These are phyloP conservation scores for Moricandia moricandioides DNA, from an alignment of 345 rosid species.

Conservation along the genomic window DNA sequence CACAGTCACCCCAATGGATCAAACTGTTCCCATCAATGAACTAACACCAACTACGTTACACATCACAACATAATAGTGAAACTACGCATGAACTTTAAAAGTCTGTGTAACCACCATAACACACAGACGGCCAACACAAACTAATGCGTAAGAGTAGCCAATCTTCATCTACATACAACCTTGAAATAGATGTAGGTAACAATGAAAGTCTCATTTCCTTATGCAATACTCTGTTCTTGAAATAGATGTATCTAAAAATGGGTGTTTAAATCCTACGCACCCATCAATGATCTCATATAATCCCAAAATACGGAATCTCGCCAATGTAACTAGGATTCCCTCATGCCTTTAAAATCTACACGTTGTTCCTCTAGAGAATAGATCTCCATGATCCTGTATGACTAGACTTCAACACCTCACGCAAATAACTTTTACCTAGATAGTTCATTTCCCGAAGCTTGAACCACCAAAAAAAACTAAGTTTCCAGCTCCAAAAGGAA, in stretches of 20 bases:
- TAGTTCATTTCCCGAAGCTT: background rate
- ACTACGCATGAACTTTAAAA: background rate
- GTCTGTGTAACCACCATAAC: slow-evolving; percentile 9
- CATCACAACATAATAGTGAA: slow-evolving; percentile 5
- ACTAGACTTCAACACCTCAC: background rate
- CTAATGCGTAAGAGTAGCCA: slow-evolving; percentile 3
- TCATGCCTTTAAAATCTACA: background rate
- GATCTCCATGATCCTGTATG: background rate
- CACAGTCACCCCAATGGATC: background rate
- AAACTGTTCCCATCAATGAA: slow-evolving; percentile 2
- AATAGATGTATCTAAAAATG: background rate
- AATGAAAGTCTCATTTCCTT: background rate
- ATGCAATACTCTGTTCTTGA: background rate
- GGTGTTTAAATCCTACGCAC: background rate
- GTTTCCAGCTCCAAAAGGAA: too few species aligned
- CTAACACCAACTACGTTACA: slow-evolving; percentile 3
- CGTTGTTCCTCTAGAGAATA: slow-evolving; percentile 2
- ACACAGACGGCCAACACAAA: background rate
- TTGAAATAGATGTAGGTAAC: background rate
- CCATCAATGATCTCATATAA: background rate
- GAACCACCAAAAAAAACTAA: background rate
- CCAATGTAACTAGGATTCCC: background rate
- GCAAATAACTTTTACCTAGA: background rate
- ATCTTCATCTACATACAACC: background rate
- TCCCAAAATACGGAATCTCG: background rate